Evolutionary conservation across 2,329 filamentous ascomycete species (phyloP).

Genomic region (Neobulgaria alba): DNA sequence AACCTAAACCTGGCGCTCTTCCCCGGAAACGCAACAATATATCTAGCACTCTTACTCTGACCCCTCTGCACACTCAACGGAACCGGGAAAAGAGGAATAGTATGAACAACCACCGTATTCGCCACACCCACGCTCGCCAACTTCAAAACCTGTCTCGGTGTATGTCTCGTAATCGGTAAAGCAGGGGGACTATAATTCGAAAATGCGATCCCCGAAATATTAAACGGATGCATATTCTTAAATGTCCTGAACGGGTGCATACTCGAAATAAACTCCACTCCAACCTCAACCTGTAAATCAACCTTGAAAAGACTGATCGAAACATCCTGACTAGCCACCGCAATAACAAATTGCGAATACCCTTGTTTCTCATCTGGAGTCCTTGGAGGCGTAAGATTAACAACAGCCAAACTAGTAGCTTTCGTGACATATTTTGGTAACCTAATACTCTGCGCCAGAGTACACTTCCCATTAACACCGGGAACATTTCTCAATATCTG

Average conservation of each 20-base stretch:
- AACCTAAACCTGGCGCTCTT: conserved; percentile 18
- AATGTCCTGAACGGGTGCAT: conserved; percentile 45
- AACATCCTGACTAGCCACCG: conserved; percentile 70
- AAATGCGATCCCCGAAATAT: conserved; percentile 52
- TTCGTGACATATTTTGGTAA: conserved; percentile 63
- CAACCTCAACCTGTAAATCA: conserved; percentile 49
- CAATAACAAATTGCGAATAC: conserved; percentile 70
- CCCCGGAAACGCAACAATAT: conserved; percentile 26
- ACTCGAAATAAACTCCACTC: conserved; percentile 42
- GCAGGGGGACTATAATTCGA: conserved; percentile 33
- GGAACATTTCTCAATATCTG: conserved; percentile 41
- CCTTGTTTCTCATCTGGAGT: conserved; percentile 42
- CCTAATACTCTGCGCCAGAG: conserved; percentile 42
- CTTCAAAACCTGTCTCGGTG: conserved; percentile 25
- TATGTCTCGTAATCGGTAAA: conserved; percentile 19
- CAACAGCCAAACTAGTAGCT: conserved; percentile 70
- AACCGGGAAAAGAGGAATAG: conserved; percentile 27
- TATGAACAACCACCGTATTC: conserved; percentile 30
- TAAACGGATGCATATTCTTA: conserved; percentile 44
- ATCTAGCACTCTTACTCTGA: conserved; percentile 25
- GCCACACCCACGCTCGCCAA: conserved; percentile 28
- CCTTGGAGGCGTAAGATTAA: conserved; percentile 51
- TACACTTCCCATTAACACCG: conserved; percentile 31
- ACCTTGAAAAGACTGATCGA: conserved; percentile 72
- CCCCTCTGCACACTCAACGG: conserved; percentile 23